These are phyloP conservation scores for Kwoniella sp. DNA, from an alignment of 768 basidiomycete genomes.

Conservation along the genomic window DNA sequence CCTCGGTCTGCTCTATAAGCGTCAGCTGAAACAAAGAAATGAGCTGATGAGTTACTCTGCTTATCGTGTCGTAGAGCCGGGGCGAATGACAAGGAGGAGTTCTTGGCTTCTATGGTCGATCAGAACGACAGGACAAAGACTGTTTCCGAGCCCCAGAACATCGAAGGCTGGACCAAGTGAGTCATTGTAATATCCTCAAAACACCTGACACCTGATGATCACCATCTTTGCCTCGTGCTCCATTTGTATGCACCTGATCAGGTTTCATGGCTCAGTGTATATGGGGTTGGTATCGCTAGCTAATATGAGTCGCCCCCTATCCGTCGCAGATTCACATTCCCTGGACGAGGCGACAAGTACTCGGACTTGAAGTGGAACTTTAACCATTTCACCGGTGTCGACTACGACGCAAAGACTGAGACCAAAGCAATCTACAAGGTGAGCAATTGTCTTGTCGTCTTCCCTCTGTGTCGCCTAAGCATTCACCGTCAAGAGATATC, in stretches of 20 bases:
- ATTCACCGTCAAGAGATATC: neutral
- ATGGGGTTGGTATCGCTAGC: no score
- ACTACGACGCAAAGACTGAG: conserved; percentile 74
- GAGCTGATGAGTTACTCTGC: conserved; percentile 45
- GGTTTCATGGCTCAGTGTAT: no score
- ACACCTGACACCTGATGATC: no score
- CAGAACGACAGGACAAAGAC: conserved; percentile 67
- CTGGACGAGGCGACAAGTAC: conserved; percentile 69
- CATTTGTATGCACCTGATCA: no score
- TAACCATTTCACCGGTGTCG: conserved; percentile 67
- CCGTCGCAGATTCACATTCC: conserved; percentile 71
- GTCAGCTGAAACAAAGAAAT: neutral
- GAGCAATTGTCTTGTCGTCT: conserved; percentile 7
- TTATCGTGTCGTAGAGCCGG: conserved; percentile 62
- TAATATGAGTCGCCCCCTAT: neutral
- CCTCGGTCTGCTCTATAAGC: neutral
- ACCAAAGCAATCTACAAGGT: conserved; percentile 64
- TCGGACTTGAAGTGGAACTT: conserved; percentile 58
- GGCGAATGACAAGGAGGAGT: conserved; percentile 72
- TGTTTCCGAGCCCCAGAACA: conserved; percentile 64
- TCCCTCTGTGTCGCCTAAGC: neutral
- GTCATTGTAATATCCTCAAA: no score
- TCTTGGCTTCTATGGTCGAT: conserved; percentile 72
- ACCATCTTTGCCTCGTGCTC: no score
- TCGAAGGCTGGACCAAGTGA: conserved; percentile 65